Evolutionary conservation across 495 filamentous ascomycete genomes (phyloP).

Genomic region (Annulohypoxylon nitens): DNA sequence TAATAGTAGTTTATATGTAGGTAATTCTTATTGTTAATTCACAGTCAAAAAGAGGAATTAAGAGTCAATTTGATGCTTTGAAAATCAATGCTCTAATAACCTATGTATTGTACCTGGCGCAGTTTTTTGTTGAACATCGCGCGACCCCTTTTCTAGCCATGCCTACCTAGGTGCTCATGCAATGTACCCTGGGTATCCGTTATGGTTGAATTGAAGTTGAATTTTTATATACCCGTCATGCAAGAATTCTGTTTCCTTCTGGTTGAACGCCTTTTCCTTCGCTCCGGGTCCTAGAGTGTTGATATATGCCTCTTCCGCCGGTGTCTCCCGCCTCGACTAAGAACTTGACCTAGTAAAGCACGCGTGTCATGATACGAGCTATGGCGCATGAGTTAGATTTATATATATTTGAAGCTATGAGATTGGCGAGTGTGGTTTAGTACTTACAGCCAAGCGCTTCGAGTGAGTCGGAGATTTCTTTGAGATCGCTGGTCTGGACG

Average conservation of each 20-base stretch:
- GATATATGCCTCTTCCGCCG: conserved; percentile 1
- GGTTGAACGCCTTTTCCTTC: conserved; percentile 31
- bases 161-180: conserved; percentile 43
- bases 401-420: conserved; percentile 12
- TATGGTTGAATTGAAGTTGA: conserved; percentile 39
- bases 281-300: conserved; percentile 8
- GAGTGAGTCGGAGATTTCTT: conserved; percentile 83
- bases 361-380: conserved; percentile 88
- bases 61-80: conserved; percentile 22
- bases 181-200: conserved; percentile 53
- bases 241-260: conserved; percentile 36
- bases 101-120: conserved; percentile 29
- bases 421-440: neutral
- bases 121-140: conserved; percentile 61
- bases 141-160: conserved; percentile 60
- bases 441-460: conserved; percentile 84
- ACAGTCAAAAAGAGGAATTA: neutral
- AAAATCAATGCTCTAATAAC: conserved; percentile 1
- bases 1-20: neutral
- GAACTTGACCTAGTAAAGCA: conserved; percentile 79
- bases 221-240: conserved; percentile 42
- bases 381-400: conserved; percentile 29
- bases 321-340: neutral
- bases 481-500: conserved; percentile 83
- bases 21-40: neutral